Evolutionary conservation across 495 filamentous ascomycete species (phyloP), one percentile per base, ranked within the genome.

Genomic region (Daldinia grandis): DNA sequence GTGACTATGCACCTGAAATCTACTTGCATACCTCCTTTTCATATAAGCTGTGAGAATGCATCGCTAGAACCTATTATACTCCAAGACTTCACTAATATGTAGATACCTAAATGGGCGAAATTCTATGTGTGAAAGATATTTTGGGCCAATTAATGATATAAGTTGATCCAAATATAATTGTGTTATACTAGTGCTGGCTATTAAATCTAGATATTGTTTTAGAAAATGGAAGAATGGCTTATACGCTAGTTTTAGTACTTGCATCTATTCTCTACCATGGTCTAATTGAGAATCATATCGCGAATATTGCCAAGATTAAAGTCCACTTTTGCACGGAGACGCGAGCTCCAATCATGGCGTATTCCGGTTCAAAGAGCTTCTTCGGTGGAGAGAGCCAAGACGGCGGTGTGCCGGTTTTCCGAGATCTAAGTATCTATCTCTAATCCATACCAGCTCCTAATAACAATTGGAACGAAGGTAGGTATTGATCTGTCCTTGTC

Each of bases 321-420:
- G 53, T 61, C 47, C 49, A 47, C 58, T 31, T 59, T 67, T 64
- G 55, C 59, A 27, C 47, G 35, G 64, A 51, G 57, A 67, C 50
- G 64, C 50, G 56, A 57, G 64, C 44, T 64, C 69, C 69, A 72
- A 72, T 72, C 60, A 72, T 65, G 44, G 60, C 17, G 49, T 35
- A 27, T 60, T 72, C 69, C 64, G 69, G 40, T 57, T 57, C 59
- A 58, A 68, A 44, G 69, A 57, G 69, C 64, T 61, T 72, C 68
- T 61, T 68, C 69, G 64, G 69, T 72, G 69, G 69, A 61, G 69
- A 68, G 59, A 30, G 69, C 69, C 69, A 72, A 72, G 69, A 68
- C 64, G 38, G 51, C 60, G n/a, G 25, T 58, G 69, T 72, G 69
- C 69, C 69, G 69, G 69, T 68, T 72, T 72, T 72, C 69, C 69